Conservation (phyloP, 306 rosid species). For the Rosa multiflora region DNA sequence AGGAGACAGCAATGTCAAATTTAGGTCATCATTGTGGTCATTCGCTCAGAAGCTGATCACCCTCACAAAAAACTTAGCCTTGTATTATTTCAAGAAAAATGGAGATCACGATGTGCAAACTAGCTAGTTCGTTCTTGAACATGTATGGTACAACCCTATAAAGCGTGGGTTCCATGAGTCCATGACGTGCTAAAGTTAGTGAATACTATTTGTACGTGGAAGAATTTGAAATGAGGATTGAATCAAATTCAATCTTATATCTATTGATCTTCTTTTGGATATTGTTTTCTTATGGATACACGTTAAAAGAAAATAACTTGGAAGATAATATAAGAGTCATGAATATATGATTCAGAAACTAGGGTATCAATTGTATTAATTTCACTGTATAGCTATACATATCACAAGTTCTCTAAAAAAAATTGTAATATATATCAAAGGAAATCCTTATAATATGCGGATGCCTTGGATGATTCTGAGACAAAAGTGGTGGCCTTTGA, state of each 20-base stretch:
- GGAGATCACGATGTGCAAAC: background rate
- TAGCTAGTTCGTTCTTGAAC: background rate
- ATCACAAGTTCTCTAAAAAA: conserved; percentile 11
- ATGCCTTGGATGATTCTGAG: conserved; percentile 26
- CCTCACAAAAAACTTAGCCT: background rate
- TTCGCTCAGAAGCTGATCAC: background rate
- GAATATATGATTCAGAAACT: background rate
- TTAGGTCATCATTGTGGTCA: background rate
- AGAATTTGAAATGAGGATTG: background rate
- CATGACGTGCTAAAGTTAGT: background rate
- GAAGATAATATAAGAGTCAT: background rate
- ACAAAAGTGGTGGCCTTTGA: background rate
- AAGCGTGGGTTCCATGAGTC: background rate
- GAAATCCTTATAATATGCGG: conserved; percentile 43
- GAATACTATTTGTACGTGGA: background rate
- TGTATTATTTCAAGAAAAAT: background rate
- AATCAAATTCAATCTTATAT: background rate
- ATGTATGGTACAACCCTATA: background rate
- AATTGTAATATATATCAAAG: conserved; percentile 23
- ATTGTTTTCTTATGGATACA: background rate
- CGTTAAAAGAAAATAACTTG: background rate
- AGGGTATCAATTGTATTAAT: conserved; percentile 9
- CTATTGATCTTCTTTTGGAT: background rate
- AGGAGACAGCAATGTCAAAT: background rate
- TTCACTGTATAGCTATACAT: conserved; percentile 13